Evolutionary conservation across 2,329 filamentous ascomycete species (phyloP), one percentile per base, ranked within the genome.

Genomic region (Cytospora piceicola): DNA sequence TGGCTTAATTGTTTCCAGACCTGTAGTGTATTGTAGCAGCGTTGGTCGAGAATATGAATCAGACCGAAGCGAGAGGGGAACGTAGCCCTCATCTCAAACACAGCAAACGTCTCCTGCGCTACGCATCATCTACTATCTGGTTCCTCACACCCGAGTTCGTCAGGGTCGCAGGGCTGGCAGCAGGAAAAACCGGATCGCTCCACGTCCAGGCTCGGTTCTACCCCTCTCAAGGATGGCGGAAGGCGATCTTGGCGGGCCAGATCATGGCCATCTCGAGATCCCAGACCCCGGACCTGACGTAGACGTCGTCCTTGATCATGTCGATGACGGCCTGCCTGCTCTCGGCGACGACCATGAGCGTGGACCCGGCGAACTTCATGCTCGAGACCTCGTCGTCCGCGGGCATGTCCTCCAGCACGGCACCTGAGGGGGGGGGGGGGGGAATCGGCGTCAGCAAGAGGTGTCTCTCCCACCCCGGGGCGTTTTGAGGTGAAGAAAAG

Each of bases 211-310:
- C 36, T 17, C 36, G 2, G 4, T 15, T 3, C 3, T 36, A 9
- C 17, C 11, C 32, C 32, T 24, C 12, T 24, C 68, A 77, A 30
- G 73, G 72, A 27, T 74, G 69, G 59, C 79, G 76, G 67, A 81
- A 80, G 29, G 78, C 79, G 68, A 77, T 78, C 67, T 80, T 78
- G 71, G 78, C 77, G 20, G 84, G 81, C 70, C 81, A 83, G 64
- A 86, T 83, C 71, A 84, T 80, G 62, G 77, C 76, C 72, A 90
- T 90, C 42, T 88, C 85, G 66, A 90, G 74, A 80, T 97, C 92
- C 93, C 93, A 97, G 11, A 96, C 93, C 0, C 88, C 91, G 53
- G 77, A 82, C 67, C 79, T 83, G 12, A 83, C 81, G 78, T 96
- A 97, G 12, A 93, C 80, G 78, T 97, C 93, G 58, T 85, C 82